These are phyloP conservation scores for Trametes gibbosa DNA, from an alignment of 768 basidiomycete genomes.

Conservation along the genomic window DNA sequence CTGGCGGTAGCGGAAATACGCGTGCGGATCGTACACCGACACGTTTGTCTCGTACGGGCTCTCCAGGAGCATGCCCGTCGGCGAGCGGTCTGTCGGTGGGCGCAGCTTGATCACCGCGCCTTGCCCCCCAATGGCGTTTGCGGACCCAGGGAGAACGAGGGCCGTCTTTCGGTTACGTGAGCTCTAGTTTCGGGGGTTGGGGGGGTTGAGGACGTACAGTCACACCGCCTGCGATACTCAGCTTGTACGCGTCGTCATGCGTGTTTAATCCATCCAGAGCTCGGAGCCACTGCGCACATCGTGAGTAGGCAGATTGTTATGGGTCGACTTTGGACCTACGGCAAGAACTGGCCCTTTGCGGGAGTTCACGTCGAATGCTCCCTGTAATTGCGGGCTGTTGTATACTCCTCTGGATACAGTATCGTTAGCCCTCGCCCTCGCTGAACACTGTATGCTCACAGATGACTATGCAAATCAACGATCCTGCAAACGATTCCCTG, in stretches of 20 bases:
- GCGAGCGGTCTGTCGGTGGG: slow-evolving; percentile 63
- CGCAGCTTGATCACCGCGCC: slow-evolving; percentile 80
- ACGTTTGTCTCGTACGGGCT: slow-evolving; percentile 62
- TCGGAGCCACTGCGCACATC: slow-evolving; percentile 52
- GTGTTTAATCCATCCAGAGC: slow-evolving; percentile 80
- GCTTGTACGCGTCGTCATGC: slow-evolving; percentile 67
- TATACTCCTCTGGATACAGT: neutral
- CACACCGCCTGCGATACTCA: slow-evolving; percentile 76
- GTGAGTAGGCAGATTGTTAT: neutral
- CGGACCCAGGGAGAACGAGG: slow-evolving; percentile 73
- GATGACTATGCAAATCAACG: slow-evolving; percentile 19
- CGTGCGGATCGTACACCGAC: slow-evolving; percentile 43
- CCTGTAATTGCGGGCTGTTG: slow-evolving; percentile 25
- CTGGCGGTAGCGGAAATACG: slow-evolving; percentile 65
- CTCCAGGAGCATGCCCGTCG: slow-evolving; percentile 74
- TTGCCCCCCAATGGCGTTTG: slow-evolving; percentile 55
- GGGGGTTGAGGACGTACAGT: slow-evolving; percentile 40
- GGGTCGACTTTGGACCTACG: slow-evolving; percentile 10
- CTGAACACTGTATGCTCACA: slow-evolving; percentile 32
- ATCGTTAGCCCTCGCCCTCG: slow-evolving; percentile 31
- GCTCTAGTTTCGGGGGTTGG: neutral
- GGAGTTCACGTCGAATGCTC: slow-evolving; percentile 44
- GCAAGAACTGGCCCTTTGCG: slow-evolving; percentile 33
- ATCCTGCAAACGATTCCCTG: slow-evolving; percentile 2
- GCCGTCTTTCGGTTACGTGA: slow-evolving; percentile 39